Evolutionary conservation across 148 eudicot species (phyloP).

Genomic region (Cornus controversa): DNA sequence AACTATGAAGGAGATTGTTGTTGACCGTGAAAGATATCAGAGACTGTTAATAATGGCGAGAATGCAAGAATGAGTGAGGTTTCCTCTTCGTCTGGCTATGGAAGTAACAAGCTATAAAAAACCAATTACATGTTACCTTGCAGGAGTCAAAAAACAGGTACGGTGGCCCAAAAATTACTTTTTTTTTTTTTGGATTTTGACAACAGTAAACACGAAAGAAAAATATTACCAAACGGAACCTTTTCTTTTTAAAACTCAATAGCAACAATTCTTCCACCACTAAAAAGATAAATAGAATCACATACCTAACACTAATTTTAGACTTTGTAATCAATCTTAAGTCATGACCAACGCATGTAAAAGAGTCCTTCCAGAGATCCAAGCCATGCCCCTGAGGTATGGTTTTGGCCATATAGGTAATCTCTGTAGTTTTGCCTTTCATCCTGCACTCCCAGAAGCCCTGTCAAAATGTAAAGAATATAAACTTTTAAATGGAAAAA

Average conservation of each 20-base stretch:
- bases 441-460: constrained; percentile 13
- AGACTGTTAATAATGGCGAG: too few species aligned
- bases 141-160: too few species aligned
- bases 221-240: too few species aligned
- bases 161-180: too few species aligned
- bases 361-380: constrained; percentile 68
- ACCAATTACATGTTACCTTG: too few species aligned
- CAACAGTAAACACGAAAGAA: too few species aligned
- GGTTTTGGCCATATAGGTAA: constrained; percentile 12
- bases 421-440: constrained; percentile 12
- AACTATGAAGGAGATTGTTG: too few species aligned
- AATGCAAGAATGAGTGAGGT: too few species aligned
- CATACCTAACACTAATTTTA: not conserved
- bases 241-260: not conserved
- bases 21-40: too few species aligned
- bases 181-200: too few species aligned
- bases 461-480: constrained; percentile 12
- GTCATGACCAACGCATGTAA: constrained; percentile 52
- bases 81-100: too few species aligned
- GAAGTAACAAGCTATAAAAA: too few species aligned
- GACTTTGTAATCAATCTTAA: not conserved
- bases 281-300: not conserved
- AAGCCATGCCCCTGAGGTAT: constrained; percentile 67
- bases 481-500: constrained; percentile 9
- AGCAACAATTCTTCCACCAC: not conserved